Percentiles rank a stretch among this genome's conserved stretches.
Conservation (phyloP, 2,329 filamentous ascomycete species). For the Leptographium procerum region DNA sequence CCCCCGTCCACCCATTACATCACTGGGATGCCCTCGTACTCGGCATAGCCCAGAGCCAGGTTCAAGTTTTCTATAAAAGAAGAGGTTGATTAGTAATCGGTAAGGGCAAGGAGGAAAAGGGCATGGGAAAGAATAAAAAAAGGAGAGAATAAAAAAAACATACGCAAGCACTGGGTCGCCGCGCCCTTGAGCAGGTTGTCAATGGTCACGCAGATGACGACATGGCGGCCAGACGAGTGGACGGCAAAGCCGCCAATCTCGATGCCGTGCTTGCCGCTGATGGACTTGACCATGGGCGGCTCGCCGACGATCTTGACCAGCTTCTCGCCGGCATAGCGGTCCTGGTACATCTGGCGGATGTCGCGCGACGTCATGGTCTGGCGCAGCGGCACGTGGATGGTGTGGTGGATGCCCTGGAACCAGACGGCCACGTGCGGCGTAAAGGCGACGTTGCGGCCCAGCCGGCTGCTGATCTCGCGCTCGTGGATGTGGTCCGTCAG, state of each 20-base stretch:
- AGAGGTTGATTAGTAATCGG: conserved; percentile 7
- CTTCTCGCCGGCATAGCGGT: conserved; percentile 90
- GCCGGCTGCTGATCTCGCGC: conserved; percentile 71
- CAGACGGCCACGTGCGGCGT: conserved; percentile 91
- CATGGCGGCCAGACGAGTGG: conserved; percentile 75
- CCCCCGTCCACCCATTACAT: conserved; percentile 28
- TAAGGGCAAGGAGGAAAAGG: not conserved
- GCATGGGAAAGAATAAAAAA: not conserved
- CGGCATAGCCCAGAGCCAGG: conserved; percentile 73
- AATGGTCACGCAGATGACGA: conserved; percentile 88
- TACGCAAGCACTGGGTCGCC: conserved; percentile 83
- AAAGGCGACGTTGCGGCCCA: conserved; percentile 65
- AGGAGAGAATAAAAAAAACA: conserved; percentile 26
- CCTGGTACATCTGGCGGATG: conserved; percentile 89
- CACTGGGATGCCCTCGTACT: conserved; percentile 75
- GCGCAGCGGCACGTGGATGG: conserved; percentile 79
- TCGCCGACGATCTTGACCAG: conserved; percentile 89
- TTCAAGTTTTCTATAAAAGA: conserved; percentile 99
- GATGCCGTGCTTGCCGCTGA: conserved; percentile 73
- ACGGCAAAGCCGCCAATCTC: conserved; percentile 96
- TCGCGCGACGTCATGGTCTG: conserved; percentile 82
- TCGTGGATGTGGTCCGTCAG: conserved; percentile 94
- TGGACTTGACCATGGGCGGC: conserved; percentile 73
- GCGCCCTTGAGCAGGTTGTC: conserved; percentile 92
- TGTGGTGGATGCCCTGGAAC: conserved; percentile 93